Percentiles rank a stretch among this genome's conserved stretches.
Conservation (phyloP, 2,329 filamentous ascomycete genomes). For the Sarocladium strictum region DNA sequence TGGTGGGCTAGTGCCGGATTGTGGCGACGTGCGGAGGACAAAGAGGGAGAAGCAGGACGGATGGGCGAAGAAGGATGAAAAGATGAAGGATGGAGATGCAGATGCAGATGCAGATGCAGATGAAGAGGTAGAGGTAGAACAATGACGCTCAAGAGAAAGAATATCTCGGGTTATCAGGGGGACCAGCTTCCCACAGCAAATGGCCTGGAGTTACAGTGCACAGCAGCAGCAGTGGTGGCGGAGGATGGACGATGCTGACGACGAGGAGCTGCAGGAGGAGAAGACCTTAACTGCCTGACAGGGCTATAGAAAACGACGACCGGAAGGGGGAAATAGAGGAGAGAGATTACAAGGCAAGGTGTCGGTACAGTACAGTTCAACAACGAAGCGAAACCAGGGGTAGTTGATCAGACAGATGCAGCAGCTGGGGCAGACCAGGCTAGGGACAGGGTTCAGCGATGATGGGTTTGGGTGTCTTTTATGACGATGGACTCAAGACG, state of each 20-base stretch:
- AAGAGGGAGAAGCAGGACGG: not conserved
- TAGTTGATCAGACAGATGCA: conserved; percentile 2
- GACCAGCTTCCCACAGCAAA: too few relatives aligned
- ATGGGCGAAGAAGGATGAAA: not conserved
- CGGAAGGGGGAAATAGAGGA: not conserved
- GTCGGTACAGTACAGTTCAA: too few relatives aligned
- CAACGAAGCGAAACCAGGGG: conserved; percentile 7
- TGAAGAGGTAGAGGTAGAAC: not conserved
- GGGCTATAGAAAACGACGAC: not conserved
- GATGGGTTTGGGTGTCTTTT: not conserved
- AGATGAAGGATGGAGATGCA: not conserved
- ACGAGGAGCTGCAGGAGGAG: not conserved
- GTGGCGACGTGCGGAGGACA: not conserved
- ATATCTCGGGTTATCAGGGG: too few relatives aligned
- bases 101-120: not conserved
- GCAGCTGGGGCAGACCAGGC: not conserved
- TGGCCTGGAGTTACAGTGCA: not conserved
- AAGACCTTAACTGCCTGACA: too few relatives aligned
- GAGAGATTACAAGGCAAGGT: not conserved
- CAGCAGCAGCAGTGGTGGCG: not conserved
- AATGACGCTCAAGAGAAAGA: too few relatives aligned
- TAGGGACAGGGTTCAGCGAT: not conserved
- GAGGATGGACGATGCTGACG: not conserved
- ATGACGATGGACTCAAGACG: too few relatives aligned
- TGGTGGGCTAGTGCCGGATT: not conserved